Evolutionary conservation across 169 alveolate genomes (phyloP).

Genomic region (Theileria equi): DNA sequence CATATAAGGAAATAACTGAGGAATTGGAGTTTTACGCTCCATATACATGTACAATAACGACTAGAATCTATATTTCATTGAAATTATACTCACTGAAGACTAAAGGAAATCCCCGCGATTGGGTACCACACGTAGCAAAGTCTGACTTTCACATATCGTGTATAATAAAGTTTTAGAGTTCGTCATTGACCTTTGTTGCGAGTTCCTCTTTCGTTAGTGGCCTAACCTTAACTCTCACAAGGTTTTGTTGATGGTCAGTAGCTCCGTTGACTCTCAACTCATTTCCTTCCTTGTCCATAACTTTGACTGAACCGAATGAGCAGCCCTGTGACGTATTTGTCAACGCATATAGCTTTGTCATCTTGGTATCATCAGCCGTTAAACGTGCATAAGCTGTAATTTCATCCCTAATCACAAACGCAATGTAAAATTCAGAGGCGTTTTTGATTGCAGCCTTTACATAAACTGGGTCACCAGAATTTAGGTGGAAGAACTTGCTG

Average conservation of each 20-base stretch:
- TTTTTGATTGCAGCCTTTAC: slow-evolving; percentile 19
- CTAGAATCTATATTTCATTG: not conserved
- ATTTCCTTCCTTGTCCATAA: slow-evolving; percentile 10
- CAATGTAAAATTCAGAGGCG: slow-evolving; percentile 8
- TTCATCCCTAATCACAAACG: slow-evolving; percentile 23
- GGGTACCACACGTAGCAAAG: not conserved
- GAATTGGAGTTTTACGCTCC: slow-evolving; percentile 30
- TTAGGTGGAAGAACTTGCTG: slow-evolving; percentile 49
- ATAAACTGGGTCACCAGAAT: slow-evolving; percentile 55
- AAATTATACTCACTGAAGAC: too few species aligned
- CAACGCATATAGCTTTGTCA: slow-evolving; percentile 48
- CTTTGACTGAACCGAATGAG: slow-evolving; percentile 33
- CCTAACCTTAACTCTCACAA: not conserved
- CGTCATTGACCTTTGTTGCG: too few species aligned
- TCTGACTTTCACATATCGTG: not conserved
- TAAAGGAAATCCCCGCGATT: too few species aligned
- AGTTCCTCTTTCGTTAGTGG: slow-evolving; percentile 1
- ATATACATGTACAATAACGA: not conserved
- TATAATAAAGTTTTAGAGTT: not conserved
- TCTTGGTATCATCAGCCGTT: not conserved
- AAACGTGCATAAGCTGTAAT: slow-evolving; percentile 31
- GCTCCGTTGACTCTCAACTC: not conserved
- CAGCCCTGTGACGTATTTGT: slow-evolving; percentile 46
- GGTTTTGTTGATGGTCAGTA: not conserved
- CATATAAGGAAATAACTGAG: slow-evolving; percentile 27